A percentile compares a stretch with the other conserved stretches of the same genome.
phyloP scores from a whole-genome alignment of 169 alveolate species.

The Theileria orientalis region DNA sequence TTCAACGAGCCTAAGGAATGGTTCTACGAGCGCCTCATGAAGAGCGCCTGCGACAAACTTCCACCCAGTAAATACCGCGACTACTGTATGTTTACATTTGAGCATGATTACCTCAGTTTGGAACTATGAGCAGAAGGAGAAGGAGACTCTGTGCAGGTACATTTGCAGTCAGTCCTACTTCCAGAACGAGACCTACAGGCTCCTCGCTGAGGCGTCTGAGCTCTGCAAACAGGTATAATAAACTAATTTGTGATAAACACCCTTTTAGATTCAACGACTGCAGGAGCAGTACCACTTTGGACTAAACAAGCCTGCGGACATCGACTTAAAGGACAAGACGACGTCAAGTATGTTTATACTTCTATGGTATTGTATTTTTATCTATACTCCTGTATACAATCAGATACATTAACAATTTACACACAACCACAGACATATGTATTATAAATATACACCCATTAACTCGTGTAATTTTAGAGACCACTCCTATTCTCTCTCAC shows the following conservation, averaged over 20 bases:
- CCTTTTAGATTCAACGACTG: slow-evolving; percentile 43
- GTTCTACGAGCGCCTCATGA: slow-evolving; percentile 65
- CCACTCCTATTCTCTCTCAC: too few species aligned
- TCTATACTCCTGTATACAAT: too few species aligned
- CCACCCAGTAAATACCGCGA: slow-evolving; percentile 73
- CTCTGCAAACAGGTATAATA: slow-evolving; percentile 44
- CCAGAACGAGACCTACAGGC: slow-evolving; percentile 64
- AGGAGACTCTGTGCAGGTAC: slow-evolving; percentile 64
- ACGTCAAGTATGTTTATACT: slow-evolving; percentile 6
- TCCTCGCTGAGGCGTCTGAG: slow-evolving; percentile 65
- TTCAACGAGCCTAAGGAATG: slow-evolving; percentile 72
- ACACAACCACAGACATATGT: too few species aligned
- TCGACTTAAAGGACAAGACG: slow-evolving; percentile 12
- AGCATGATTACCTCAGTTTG: slow-evolving; percentile 25
- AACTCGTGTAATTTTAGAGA: too few species aligned
- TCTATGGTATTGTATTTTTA: too few species aligned
- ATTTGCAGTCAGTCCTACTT: slow-evolving; percentile 67
- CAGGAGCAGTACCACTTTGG: slow-evolving; percentile 40
- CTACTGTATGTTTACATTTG: slow-evolving; percentile 58
- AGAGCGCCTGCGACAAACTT: slow-evolving; percentile 58
- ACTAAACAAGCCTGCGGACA: slow-evolving; percentile 15
- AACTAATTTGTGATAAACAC: background rate
- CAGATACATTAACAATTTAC: too few species aligned
- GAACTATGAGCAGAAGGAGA: slow-evolving; percentile 47
- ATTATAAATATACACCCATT: too few species aligned